These are phyloP conservation scores for Entophlyctis luteolus DNA, from an alignment of 192 early-diverging fungal genomes.

Conservation along the genomic window DNA sequence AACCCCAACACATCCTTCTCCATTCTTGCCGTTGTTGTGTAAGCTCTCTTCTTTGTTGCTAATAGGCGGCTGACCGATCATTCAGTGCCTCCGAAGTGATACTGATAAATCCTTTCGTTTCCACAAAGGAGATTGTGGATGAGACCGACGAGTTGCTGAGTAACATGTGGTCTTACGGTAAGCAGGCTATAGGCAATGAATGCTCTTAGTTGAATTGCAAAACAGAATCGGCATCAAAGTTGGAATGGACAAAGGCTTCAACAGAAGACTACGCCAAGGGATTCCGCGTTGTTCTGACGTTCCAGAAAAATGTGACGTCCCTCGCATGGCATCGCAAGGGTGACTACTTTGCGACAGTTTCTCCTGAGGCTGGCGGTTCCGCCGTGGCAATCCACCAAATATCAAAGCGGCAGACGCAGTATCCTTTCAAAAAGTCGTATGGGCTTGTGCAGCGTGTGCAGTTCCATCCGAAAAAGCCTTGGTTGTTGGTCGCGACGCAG, in stretches of 20 bases:
- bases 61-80: background rate
- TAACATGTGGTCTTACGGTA: slow-evolving; percentile 24
- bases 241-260: slow-evolving; percentile 35
- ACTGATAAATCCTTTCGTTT: slow-evolving; percentile 33
- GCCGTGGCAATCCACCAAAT: slow-evolving; percentile 91
- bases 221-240: background rate
- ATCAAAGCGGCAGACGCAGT: slow-evolving; percentile 80
- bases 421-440: slow-evolving; percentile 86
- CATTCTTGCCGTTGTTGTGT: slow-evolving; percentile 71
- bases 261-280: slow-evolving; percentile 1
- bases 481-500: slow-evolving; percentile 93
- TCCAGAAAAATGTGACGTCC: slow-evolving; percentile 56
- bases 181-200: background rate
- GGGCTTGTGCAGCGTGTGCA: slow-evolving; percentile 79
- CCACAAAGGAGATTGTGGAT: slow-evolving; percentile 9
- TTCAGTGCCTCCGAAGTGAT: slow-evolving; percentile 39
- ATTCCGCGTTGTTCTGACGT: slow-evolving; percentile 1
- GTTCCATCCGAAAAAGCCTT: slow-evolving; percentile 91
- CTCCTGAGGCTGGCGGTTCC: slow-evolving; percentile 67
- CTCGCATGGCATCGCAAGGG: slow-evolving; percentile 94
- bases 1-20: slow-evolving; percentile 76
- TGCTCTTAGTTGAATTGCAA: background rate
- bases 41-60: slow-evolving; percentile 13
- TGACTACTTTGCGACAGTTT: slow-evolving; percentile 88
- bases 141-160: slow-evolving; percentile 32